phyloP scores from a whole-genome alignment of 306 rosid species.

The Pterocarpus santalinus region DNA sequence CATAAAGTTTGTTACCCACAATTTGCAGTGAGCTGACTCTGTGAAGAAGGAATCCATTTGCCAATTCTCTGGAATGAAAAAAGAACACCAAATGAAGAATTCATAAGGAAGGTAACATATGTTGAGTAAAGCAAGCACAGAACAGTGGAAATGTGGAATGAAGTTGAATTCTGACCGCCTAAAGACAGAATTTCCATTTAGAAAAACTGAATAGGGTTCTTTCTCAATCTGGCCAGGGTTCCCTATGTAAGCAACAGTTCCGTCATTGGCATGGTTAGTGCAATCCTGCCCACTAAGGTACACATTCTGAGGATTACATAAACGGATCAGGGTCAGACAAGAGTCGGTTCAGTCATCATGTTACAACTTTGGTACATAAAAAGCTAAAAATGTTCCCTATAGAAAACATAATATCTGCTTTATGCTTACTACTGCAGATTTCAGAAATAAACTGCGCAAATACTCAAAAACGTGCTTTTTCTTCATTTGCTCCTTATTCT shows the following conservation, averaged over 20 bases:
- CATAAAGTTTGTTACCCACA: slow-evolving; percentile 50
- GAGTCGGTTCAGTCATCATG: slow-evolving; percentile 6
- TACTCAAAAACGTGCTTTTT: slow-evolving; percentile 37
- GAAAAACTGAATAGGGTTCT: slow-evolving; percentile 44
- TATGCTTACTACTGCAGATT: slow-evolving; percentile 61
- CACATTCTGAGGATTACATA: slow-evolving; percentile 53
- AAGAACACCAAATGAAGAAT: slow-evolving; percentile 17
- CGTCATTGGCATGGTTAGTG: slow-evolving; percentile 32
- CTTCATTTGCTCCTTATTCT: slow-evolving; percentile 48
- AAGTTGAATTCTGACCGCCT: slow-evolving; percentile 45
- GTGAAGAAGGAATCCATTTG: slow-evolving; percentile 69
- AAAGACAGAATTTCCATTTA: slow-evolving; percentile 45
- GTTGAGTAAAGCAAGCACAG: background rate
- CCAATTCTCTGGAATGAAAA: slow-evolving; percentile 43
- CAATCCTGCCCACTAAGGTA: slow-evolving; percentile 68
- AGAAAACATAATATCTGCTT: background rate
- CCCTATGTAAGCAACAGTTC: slow-evolving; percentile 55
- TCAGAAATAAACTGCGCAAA: slow-evolving; percentile 48
- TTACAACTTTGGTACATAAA: background rate
- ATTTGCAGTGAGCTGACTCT: slow-evolving; percentile 60
- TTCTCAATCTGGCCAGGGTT: slow-evolving; percentile 45
- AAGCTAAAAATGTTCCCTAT: background rate
- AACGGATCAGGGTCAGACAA: background rate
- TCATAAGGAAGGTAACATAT: slow-evolving; percentile 8
- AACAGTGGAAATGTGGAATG: background rate